Conservation (phyloP, 805 yeast genomes). For the Metschnikowia lochheadii region DNA sequence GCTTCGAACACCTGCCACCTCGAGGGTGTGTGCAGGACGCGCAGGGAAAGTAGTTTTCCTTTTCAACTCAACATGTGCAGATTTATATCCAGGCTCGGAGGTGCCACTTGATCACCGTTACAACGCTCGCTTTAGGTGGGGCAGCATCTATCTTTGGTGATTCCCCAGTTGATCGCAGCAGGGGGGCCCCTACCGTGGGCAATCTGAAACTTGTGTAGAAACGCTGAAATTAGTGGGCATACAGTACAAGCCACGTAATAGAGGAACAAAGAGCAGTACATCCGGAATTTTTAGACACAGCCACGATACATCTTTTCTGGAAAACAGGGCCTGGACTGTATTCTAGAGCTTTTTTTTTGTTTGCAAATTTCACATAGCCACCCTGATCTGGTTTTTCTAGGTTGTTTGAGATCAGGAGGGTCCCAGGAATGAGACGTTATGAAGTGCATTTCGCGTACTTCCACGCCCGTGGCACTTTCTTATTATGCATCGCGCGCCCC, state of each 20-base stretch:
- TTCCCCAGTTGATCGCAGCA: neutral
- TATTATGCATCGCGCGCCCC: neutral
- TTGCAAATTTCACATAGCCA: too few species aligned
- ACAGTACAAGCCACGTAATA: too few species aligned
- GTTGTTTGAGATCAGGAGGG: neutral
- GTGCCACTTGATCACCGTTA: neutral
- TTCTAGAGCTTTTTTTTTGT: too few species aligned
- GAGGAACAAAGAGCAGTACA: too few species aligned
- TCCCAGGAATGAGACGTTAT: neutral
- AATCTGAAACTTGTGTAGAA: too few species aligned
- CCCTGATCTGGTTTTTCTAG: neutral
- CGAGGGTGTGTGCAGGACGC: neutral
- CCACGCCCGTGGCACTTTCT: neutral
- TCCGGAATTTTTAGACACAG: too few species aligned
- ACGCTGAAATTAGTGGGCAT: too few species aligned
- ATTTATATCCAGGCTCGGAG: neutral
- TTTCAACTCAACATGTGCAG: neutral
- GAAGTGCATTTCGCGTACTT: neutral
- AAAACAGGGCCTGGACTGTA: too few species aligned
- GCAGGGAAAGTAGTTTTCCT: slow-evolving; percentile 1
- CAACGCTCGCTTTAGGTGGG: neutral
- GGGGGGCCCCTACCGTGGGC: neutral
- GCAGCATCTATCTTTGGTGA: neutral
- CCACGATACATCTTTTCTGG: too few species aligned
- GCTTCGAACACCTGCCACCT: slow-evolving; percentile 1